Evolutionary conservation across 1,139 yeast species (phyloP).

Genomic region (Hyphopichia burtonii): DNA sequence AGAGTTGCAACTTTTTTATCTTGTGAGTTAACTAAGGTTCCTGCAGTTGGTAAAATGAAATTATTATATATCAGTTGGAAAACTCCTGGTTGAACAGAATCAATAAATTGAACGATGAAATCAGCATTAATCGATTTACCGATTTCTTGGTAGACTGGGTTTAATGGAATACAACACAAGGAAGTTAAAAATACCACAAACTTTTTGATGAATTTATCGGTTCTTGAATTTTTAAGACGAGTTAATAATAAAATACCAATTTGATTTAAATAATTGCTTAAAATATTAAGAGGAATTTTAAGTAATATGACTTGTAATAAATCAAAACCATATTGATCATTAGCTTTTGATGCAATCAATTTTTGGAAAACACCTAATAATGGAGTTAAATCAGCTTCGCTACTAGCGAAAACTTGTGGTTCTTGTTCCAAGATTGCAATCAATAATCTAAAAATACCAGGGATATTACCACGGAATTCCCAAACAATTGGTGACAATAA

Average conservation of each 20-base stretch:
- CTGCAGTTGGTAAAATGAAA: slow-evolving; percentile 68
- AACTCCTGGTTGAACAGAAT: slow-evolving; percentile 60
- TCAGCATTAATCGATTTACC: slow-evolving; percentile 36
- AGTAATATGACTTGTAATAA: slow-evolving; percentile 68
- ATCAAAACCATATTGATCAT: slow-evolving; percentile 83
- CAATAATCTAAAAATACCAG: slow-evolving; percentile 82
- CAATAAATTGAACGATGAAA: slow-evolving; percentile 57
- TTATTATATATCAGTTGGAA: slow-evolving; percentile 64
- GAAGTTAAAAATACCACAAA: slow-evolving; percentile 67
- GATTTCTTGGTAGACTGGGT: slow-evolving; percentile 18
- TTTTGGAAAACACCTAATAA: slow-evolving; percentile 96
- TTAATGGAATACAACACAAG: slow-evolving; percentile 37
- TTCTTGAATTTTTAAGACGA: slow-evolving; percentile 75
- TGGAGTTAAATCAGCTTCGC: slow-evolving; percentile 58
- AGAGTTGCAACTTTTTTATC: slow-evolving; percentile 76
- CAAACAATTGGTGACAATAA: slow-evolving; percentile 84
- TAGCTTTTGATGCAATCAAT: slow-evolving; percentile 77
- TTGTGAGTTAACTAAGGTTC: slow-evolving; percentile 60
- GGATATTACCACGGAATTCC: slow-evolving; percentile 92
- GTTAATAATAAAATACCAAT: slow-evolving; percentile 75
- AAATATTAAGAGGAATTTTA: slow-evolving; percentile 48
- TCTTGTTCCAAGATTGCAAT: slow-evolving; percentile 70
- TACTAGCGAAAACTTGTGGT: slow-evolving; percentile 46
- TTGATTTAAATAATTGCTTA: slow-evolving; percentile 64
- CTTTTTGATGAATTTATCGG: slow-evolving; percentile 77